Evolutionary conservation across 768 basidiomycete species (phyloP), one percentile per base, ranked within the genome.

Genomic region (Psilocybe azurescens): DNA sequence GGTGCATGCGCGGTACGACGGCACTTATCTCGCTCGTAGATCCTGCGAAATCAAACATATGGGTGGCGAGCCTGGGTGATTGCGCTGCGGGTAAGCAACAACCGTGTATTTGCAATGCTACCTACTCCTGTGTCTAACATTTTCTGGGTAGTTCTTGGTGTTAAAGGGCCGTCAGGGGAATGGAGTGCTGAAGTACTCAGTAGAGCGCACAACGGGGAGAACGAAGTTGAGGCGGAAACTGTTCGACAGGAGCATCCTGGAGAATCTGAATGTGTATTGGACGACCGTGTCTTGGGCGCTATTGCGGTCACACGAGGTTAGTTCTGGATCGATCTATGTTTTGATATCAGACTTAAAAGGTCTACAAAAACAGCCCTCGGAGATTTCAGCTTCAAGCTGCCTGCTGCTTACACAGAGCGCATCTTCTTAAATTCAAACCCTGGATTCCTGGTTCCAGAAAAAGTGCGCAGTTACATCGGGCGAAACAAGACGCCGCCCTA

Each of bases 41-140:
- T 60, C 80, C 83, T 3, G 46, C 59, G 13, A 70, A 65, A 11
- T 71, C 74, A 24, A 81, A 84, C 60, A 62, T 86, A 1, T 86
- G 85, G 84, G 82, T 86, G 11, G 84, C 82, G 3, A 85, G 83
- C 68, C 72, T 86, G 38, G 86, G 86, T 3, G 86, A 87, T 68
- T 84, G 84, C 64, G 78, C 78, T 64, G 84, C 83, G 60, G 78
- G 86, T 84, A 60, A 58, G 78, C 62, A 48, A 5, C 8, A 16
- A 30, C 48, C 32, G 14, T 41, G 55, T 44, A n/a, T 47, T 18
- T 20, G 24, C 47, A 6, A 11, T 16, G 5, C 41, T 13, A 9
- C 16, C 7, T 13, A 9, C 8, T 3, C 52, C 13, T 46, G 36
- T 39, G 11, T 11, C 18, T 49, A 50, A 36, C 9, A 47, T 28